These are phyloP conservation scores for Eucalyptus curtisii DNA, from an alignment of 345 rosid genomes.

Conservation along the genomic window DNA sequence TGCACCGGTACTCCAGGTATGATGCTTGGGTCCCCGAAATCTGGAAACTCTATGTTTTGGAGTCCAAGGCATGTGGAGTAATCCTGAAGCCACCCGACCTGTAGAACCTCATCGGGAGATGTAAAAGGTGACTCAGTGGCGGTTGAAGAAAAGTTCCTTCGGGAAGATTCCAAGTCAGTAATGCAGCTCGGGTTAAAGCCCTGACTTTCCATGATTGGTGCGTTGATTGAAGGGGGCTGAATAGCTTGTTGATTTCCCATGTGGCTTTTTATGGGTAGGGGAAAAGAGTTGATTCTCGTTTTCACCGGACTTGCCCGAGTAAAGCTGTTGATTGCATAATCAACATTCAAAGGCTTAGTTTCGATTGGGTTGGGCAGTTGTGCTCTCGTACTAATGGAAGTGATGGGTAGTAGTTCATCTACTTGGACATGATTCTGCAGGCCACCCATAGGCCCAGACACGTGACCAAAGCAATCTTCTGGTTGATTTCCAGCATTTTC, in stretches of 20 bases:
- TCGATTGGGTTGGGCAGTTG: background rate
- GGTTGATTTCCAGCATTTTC: slow-evolving; percentile 16
- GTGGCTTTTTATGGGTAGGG: slow-evolving; percentile 12
- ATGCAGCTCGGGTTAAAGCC: slow-evolving; percentile 19
- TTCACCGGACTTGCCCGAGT: slow-evolving; percentile 4
- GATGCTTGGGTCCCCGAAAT: slow-evolving; percentile 19
- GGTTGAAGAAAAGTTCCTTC: slow-evolving; percentile 22
- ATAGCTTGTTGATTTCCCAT: slow-evolving; percentile 8
- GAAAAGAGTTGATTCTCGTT: slow-evolving; percentile 5
- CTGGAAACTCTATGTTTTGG: slow-evolving; percentile 30
- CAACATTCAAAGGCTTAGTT: slow-evolving; percentile 22
- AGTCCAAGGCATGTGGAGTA: slow-evolving; percentile 31
- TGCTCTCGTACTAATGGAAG: slow-evolving; percentile 1
- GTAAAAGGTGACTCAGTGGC: slow-evolving; percentile 5
- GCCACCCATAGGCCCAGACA: background rate
- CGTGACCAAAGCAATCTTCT: background rate
- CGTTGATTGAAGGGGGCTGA: slow-evolving; percentile 16
- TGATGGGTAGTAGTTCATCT: background rate
- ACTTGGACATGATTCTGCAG: background rate
- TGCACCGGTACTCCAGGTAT: slow-evolving; percentile 36
- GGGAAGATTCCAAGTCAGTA: slow-evolving; percentile 18
- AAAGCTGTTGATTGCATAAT: slow-evolving; percentile 8
- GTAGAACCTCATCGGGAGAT: slow-evolving; percentile 31
- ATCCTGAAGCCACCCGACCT: slow-evolving; percentile 34
- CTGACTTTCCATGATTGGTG: slow-evolving; percentile 18